Evolutionary conservation across 116 monocot genomes (phyloP).

Genomic region (Cymodocea nodosa): DNA sequence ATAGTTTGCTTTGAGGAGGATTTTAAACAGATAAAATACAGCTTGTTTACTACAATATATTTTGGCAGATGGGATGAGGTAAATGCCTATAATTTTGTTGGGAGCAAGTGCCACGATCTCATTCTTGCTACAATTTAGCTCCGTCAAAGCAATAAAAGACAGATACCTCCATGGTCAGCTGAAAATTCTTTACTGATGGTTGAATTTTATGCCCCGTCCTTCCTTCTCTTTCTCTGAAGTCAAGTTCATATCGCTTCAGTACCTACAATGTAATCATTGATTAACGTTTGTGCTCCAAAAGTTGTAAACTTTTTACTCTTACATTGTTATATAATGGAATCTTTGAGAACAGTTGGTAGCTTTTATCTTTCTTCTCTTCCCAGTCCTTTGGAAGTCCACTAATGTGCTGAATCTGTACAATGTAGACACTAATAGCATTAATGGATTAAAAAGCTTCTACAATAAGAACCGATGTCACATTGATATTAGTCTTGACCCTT

Average conservation of each 20-base stretch:
- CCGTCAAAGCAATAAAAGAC: too few species aligned
- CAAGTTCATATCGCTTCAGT: slow-evolving; percentile 65
- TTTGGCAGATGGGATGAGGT: too few species aligned
- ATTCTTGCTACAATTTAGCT: too few species aligned
- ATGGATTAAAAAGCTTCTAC: not conserved
- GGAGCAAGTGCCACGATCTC: too few species aligned
- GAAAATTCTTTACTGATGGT: slow-evolving; percentile 86
- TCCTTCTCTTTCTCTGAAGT: slow-evolving; percentile 74
- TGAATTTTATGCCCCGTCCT: slow-evolving; percentile 44
- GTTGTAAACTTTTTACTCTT: slow-evolving; percentile 6
- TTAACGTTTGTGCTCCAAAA: not conserved
- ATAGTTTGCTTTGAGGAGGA: too few species aligned
- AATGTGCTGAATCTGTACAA: slow-evolving; percentile 59
- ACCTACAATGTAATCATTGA: slow-evolving; percentile 14
- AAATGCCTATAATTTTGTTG: too few species aligned
- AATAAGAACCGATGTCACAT: not conserved
- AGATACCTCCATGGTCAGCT: slow-evolving; percentile 74
- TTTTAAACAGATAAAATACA: not conserved
- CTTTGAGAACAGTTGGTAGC: slow-evolving; percentile 50
- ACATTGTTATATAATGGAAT: slow-evolving; percentile 70
- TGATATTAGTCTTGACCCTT: not conserved
- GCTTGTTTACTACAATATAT: too few species aligned
- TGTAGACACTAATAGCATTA: not conserved
- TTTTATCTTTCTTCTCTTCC: slow-evolving; percentile 44
- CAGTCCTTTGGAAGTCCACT: slow-evolving; percentile 61